These are phyloP conservation scores for Penicillium manginii DNA, from an alignment of 495 filamentous ascomycete species.

Conservation along the genomic window DNA sequence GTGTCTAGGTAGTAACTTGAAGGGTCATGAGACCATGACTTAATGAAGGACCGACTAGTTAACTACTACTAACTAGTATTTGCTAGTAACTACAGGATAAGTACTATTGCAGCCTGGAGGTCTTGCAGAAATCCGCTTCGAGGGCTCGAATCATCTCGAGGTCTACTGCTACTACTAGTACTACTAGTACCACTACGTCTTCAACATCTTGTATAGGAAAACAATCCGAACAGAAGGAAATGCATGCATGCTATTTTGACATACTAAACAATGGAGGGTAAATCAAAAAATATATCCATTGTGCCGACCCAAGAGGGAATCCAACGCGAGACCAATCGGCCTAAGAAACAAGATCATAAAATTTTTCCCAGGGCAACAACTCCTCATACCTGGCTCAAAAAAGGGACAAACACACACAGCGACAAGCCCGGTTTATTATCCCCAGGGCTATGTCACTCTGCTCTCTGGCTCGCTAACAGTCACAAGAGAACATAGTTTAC, in stretches of 20 bases:
- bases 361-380: constrained; percentile 45
- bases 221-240: constrained; percentile 33
- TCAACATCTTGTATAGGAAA: not conserved
- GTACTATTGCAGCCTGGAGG: no score
- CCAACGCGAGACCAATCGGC: constrained; percentile 37
- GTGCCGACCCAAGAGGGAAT: constrained; percentile 46
- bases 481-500: constrained; percentile 40
- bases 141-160: no score
- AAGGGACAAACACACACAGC: constrained; percentile 19
- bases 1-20: no score
- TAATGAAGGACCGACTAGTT: no score
- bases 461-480: constrained; percentile 27
- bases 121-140: not conserved
- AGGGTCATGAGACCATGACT: no score
- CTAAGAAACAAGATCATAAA: constrained; percentile 47
- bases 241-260: constrained; percentile 47
- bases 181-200: constrained; percentile 1
- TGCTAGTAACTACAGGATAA: no score
- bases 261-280: constrained; percentile 43
- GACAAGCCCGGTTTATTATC: constrained; percentile 2
- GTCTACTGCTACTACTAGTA: no score
- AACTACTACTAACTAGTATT: no score
- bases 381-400: constrained; percentile 37
- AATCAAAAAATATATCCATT: constrained; percentile 52
- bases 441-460: constrained; percentile 8